Evolutionary conservation across 192 early-diverging fungal species (phyloP).

Genomic region (Backusella psychrophila): DNA sequence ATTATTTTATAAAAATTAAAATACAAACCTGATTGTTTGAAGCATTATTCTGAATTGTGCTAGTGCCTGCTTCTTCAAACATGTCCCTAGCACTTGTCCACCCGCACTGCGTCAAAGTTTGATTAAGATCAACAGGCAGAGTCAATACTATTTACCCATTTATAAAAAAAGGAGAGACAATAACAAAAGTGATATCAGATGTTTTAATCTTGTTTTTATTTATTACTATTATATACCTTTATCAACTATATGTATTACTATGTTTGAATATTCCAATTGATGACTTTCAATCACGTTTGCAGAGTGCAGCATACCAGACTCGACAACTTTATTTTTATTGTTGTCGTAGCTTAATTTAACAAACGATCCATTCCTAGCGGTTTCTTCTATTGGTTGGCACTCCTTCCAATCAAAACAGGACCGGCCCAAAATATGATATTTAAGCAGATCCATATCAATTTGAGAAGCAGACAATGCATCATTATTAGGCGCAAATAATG

Average conservation of each 20-base stretch:
- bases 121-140: not conserved
- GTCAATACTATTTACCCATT: not conserved
- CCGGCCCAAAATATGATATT: not conserved
- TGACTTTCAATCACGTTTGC: not conserved
- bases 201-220: not conserved
- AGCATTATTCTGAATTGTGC: not conserved
- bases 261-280: not conserved
- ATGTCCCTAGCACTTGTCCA: conserved; percentile 3
- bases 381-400: not conserved
- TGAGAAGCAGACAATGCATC: not conserved
- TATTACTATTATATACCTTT: not conserved
- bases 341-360: not conserved
- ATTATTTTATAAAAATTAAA: not conserved
- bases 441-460: not conserved
- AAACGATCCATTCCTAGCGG: not conserved
- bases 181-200: not conserved
- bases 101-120: not conserved
- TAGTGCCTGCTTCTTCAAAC: not conserved
- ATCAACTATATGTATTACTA: not conserved
- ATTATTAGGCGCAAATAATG: not conserved
- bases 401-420: not conserved
- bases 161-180: not conserved
- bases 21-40: conserved; percentile 2
- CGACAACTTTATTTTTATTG: not conserved
- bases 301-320: not conserved